These are phyloP conservation scores for Cokeromyces recurvatus DNA, from an alignment of 371 early-diverging fungal genomes.

Conservation along the genomic window DNA sequence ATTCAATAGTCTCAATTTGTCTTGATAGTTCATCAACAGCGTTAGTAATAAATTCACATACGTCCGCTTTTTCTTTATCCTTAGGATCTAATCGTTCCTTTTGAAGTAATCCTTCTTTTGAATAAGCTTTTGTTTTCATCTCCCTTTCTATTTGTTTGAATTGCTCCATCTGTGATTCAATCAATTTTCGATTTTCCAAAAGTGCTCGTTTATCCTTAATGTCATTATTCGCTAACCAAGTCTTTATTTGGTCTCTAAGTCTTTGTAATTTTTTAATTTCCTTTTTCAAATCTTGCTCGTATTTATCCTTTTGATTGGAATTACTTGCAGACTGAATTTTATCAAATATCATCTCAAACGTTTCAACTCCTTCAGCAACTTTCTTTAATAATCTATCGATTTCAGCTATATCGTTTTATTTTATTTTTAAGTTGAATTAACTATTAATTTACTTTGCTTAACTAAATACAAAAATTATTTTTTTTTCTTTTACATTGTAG, in stretches of 20 bases:
- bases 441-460: no score
- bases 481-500: slow-evolving; percentile 20
- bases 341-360: slow-evolving; percentile 87
- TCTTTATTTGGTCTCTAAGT: slow-evolving; percentile 94
- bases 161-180: slow-evolving; percentile 97
- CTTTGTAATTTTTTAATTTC: slow-evolving; percentile 98
- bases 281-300: slow-evolving; percentile 93
- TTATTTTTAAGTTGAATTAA: no score
- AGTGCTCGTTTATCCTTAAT: slow-evolving; percentile 94
- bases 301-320: slow-evolving; percentile 91
- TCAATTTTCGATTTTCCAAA: slow-evolving; percentile 85
- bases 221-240: slow-evolving; percentile 88
- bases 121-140: slow-evolving; percentile 97
- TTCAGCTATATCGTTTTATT: no score
- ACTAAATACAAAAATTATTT: no score
- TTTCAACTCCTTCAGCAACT: slow-evolving; percentile 92
- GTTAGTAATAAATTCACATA: slow-evolving; percentile 74
- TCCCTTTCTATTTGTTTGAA: slow-evolving; percentile 97
- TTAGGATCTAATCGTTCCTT: slow-evolving; percentile 86
- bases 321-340: slow-evolving; percentile 82
- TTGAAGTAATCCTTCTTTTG: slow-evolving; percentile 87
- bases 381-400: slow-evolving; percentile 89
- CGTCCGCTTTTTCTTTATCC: slow-evolving; percentile 84
- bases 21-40: slow-evolving; percentile 78
- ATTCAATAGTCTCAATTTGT: slow-evolving; percentile 88